A percentile compares a stretch with the other conserved stretches of the same genome.
phyloP scores from a whole-genome alignment of 441 rosid species.

The Dalechampia spathulata region DNA sequence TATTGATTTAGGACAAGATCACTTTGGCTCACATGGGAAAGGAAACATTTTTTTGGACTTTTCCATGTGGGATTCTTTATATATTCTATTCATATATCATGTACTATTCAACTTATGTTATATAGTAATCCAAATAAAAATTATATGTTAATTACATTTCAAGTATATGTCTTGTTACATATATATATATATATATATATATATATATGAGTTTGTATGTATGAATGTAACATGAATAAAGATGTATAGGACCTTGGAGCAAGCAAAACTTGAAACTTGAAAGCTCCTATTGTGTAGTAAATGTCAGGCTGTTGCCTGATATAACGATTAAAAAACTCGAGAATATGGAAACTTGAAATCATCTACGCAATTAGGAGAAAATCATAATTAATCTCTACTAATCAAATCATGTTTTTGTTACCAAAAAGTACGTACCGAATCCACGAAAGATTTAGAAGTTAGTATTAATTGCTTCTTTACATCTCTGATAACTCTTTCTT shows the following conservation, averaged over 20 bases:
- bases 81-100: conserved; percentile 18
- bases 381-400: background rate
- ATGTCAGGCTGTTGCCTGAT: conserved; percentile 10
- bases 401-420: too few relatives aligned
- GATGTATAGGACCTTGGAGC: background rate
- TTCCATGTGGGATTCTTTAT: conserved; percentile 29
- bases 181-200: too few relatives aligned
- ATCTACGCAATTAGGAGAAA: conserved; percentile 3
- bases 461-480: background rate
- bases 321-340: background rate
- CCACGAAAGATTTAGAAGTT: conserved; percentile 20
- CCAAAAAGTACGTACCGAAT: conserved; percentile 15
- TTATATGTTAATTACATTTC: background rate
- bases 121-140: background rate
- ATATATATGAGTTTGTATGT: too few relatives aligned
- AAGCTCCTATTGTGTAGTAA: background rate
- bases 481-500: background rate
- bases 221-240: too few relatives aligned
- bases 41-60: conserved; percentile 34
- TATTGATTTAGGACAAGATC: conserved; percentile 14
- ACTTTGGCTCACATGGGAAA: conserved; percentile 31
- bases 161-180: background rate
- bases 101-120: conserved; percentile 10
- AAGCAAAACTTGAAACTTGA: background rate
- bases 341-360: conserved; percentile 28